These are phyloP conservation scores for Talaromyces sp. DNA, from an alignment of 2,329 filamentous ascomycete species.

Conservation along the genomic window DNA sequence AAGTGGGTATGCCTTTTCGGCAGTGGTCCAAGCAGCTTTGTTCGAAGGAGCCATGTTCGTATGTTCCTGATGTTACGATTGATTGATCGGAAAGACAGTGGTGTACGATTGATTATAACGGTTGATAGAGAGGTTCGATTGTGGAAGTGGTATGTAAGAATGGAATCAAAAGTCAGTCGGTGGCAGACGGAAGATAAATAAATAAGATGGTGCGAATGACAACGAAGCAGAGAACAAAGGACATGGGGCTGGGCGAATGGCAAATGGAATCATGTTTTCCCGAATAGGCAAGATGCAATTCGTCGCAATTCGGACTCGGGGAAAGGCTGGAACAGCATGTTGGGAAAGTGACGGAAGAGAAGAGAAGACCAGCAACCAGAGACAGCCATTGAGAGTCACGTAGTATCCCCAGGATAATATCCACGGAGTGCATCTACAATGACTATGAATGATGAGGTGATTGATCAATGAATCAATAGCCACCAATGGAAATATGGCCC, in stretches of 20 bases:
- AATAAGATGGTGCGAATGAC: neutral
- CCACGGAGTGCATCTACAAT: no score
- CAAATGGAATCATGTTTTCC: neutral
- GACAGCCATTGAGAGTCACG: neutral
- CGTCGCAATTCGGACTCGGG: neutral
- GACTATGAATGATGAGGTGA: neutral
- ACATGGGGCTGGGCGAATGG: neutral
- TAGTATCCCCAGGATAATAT: neutral
- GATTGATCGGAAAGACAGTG: no score
- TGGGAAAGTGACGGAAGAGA: neutral
- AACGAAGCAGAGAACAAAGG: neutral
- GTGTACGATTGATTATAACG: neutral
- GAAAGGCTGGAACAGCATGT: neutral
- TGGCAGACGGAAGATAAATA: neutral
- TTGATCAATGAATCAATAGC: neutral
- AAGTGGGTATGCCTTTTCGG: slow-evolving; percentile 14
- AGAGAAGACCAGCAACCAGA: neutral
- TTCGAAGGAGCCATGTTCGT: slow-evolving; percentile 10
- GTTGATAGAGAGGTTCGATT: neutral
- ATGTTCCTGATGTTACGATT: neutral
- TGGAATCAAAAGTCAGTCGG: neutral
- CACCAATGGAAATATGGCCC: neutral
- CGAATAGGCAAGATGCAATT: neutral
- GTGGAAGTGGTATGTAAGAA: neutral
- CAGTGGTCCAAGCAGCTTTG: slow-evolving; percentile 19